A percentile compares a stretch with the other conserved stretches of the same genome.
phyloP scores from a whole-genome alignment of 352 stramenopile species.

The Pilasporangium apinafurcum region DNA sequence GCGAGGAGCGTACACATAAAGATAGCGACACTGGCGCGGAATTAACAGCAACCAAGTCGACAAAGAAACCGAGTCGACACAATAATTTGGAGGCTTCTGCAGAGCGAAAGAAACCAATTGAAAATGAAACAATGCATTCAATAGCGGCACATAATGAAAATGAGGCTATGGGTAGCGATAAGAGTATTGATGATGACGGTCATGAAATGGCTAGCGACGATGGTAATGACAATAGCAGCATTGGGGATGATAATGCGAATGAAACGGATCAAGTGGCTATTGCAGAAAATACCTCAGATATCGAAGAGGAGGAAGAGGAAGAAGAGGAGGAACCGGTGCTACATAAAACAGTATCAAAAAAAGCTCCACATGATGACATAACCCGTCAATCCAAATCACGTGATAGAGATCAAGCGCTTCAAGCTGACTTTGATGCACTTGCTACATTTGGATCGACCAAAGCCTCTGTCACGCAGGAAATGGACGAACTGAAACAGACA shows the following conservation, averaged over 20 bases:
- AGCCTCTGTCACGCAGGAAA: too few relatives aligned
- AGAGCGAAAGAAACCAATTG: neutral
- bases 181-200: neutral
- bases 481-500: slow-evolving; percentile 67
- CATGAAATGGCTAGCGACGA: too few relatives aligned
- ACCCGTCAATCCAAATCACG: neutral
- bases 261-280: too few relatives aligned
- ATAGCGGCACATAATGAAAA: too few relatives aligned
- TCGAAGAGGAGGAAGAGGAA: neutral
- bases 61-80: neutral
- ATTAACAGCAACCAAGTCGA: neutral
- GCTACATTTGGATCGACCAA: slow-evolving; percentile 23
- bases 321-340: neutral
- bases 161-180: too few relatives aligned
- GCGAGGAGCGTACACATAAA: neutral
- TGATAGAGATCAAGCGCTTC: neutral
- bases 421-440: slow-evolving; percentile 7
- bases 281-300: too few relatives aligned
- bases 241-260: neutral
- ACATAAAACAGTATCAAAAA: neutral
- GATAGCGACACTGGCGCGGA: too few relatives aligned
- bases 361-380: neutral
- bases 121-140: neutral
- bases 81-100: neutral
- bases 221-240: neutral